Evolutionary conservation across 495 filamentous ascomycete genomes (phyloP), one percentile per base, ranked within the genome.

Genomic region (Penicillium desertorum): DNA sequence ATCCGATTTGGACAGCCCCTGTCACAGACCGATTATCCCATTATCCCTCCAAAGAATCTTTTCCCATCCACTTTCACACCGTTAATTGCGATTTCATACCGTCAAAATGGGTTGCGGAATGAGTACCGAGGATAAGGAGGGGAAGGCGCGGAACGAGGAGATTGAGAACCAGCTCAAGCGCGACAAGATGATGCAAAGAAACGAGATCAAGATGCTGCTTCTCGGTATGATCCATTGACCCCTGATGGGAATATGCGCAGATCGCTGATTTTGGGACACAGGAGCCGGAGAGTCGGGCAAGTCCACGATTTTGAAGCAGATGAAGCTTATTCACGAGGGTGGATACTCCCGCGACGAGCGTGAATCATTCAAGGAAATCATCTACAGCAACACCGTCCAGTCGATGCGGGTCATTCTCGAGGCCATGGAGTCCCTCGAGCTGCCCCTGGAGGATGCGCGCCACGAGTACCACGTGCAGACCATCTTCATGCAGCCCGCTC

Each of bases 81-180:
- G 30, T 36, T 47, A 12, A 47, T 45, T 22, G 44, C 53, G 44
- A 52, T 29, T 62, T 25, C 66, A 36, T 5, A 62, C 72, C 72
- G 83, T 69, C 89, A 91, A 83, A 63, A 98, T 98, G 94, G 94
- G 94, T 87, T 98, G 94, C 75, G 92, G 92, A 76, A 96, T 96
- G 92, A 98, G 95, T 70, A 96, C 95, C 66, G 94, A 98, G 83
- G 94, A 97, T 79, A 97, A 96, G 91, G 94, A 98, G 91, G 95
- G 94, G 77, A 97, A 96, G 89, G 86, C 89, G 76, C 86, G 92
- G 66, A 98, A 98, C 75, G 94, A 97, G 82, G 92, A 96, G 86
- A 98, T 98, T 70, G 94, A 98, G 77, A 97, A 96, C 75, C 89
- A 93, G 81, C 80, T 98, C 68, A 95, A 96, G 80, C 83, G 87